These are phyloP conservation scores for Viola pubescens DNA, from an alignment of 441 rosid genomes.

Conservation along the genomic window DNA sequence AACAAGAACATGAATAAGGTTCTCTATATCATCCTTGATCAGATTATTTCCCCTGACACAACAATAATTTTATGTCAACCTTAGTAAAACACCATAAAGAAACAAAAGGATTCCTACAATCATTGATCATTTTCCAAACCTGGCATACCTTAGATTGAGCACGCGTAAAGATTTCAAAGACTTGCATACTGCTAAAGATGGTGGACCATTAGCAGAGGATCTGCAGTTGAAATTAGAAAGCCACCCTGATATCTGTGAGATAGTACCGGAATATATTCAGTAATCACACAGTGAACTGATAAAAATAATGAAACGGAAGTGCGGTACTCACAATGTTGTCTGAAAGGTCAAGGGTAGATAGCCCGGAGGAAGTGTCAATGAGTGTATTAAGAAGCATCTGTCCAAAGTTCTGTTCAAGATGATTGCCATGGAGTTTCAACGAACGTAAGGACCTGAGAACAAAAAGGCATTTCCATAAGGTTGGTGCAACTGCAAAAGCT, in stretches of 20 bases:
- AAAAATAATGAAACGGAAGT: slow-evolving; percentile 10
- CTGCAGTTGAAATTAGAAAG: slow-evolving; percentile 51
- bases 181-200: slow-evolving; percentile 27
- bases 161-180: slow-evolving; percentile 50
- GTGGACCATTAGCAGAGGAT: slow-evolving; percentile 23
- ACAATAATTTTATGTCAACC: slow-evolving; percentile 12
- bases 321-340: slow-evolving; percentile 59
- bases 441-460: slow-evolving; percentile 54
- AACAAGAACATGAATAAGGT: slow-evolving; percentile 46
- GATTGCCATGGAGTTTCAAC: slow-evolving; percentile 48
- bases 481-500: too few relatives aligned
- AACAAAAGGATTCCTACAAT: slow-evolving; percentile 3
- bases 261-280: slow-evolving; percentile 2
- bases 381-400: slow-evolving; percentile 44
- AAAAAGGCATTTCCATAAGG: slow-evolving; percentile 1
- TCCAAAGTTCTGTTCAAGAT: slow-evolving; percentile 40
- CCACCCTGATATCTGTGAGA: slow-evolving; percentile 72
- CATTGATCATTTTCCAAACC: slow-evolving; percentile 2
- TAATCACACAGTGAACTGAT: background rate
- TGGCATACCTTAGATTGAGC: slow-evolving; percentile 61
- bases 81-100: slow-evolving; percentile 9
- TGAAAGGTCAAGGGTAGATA: slow-evolving; percentile 69
- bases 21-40: slow-evolving; percentile 46
- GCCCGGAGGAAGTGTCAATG: slow-evolving; percentile 43
- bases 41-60: slow-evolving; percentile 67